Base-by-base conservation (phyloP, 2,329 filamentous ascomycete species). In the Colletotrichum spaethianum region DNA sequence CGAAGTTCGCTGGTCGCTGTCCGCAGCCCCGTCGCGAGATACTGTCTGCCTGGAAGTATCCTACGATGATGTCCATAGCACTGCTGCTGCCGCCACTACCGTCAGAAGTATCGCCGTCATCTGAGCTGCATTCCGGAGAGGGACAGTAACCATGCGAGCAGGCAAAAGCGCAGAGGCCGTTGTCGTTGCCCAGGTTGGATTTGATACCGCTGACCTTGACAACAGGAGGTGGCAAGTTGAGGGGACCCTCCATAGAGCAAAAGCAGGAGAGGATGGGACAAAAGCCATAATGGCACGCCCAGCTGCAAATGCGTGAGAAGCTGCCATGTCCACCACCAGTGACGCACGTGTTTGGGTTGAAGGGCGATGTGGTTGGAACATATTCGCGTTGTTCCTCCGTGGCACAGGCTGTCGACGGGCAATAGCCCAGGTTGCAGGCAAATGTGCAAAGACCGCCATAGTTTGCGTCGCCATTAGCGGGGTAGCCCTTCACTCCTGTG, bases 371-470 rank as follows among this genome's bases (percentile, higher is more conserved):
- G 8, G 8, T 14, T 3, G 44, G 44, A 6, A 26, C 44, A n/a
- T 26, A 23, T 3, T 9, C 9, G 6, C 1, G 20, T 12, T 48
- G n/a, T n/a, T 48, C 12, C 9, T 9, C n/a, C n/a, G 9, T 26
- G 1, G n/a, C 11, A 14, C 46, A 48, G 9, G n/a, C n/a, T 4
- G n/a, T 26, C 3, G n/a, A 26, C 20, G 59, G 50, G 33, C 66
- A 69, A 40, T 26, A 63, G 7, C 59, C 59, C 20, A 56, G 38
- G 16, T 53, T 63, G 23, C 66, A 69, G 20, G 38, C 52, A 31
- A 44, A 63, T 2, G 11, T 28, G 40, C 55, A 67, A 5, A 67
- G 28, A 2, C 55, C 63, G 7, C 11, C 14, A 18, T 31, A 38
- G 16, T 55, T 40, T 6, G 20, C 33, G 55, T 26, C n/a, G 9